Conservation (phyloP, 768 basidiomycete genomes). For the Lactarius evosmus region DNA sequence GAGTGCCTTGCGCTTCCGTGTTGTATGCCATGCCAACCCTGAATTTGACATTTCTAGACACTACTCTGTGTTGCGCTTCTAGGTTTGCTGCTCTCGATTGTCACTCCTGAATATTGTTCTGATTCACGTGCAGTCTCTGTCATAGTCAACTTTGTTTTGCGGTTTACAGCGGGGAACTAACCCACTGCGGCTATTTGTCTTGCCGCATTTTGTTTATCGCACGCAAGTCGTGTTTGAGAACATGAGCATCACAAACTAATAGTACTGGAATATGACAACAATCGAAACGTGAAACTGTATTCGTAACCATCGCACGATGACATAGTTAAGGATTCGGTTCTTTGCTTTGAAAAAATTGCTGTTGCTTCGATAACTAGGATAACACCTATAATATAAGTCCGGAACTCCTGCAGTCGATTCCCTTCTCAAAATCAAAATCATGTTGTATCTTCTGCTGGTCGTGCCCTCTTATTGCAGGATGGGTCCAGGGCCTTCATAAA, state of each 20-base stretch:
- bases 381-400: background rate
- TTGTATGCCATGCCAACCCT: constrained; percentile 11
- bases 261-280: background rate
- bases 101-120: constrained; percentile 15
- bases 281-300: constrained; percentile 9
- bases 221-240: background rate
- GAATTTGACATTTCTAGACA: constrained; percentile 47
- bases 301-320: constrained; percentile 11
- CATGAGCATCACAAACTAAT: constrained; percentile 4
- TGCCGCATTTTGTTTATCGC: background rate
- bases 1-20: constrained; percentile 38
- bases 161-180: constrained; percentile 51
- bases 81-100: constrained; percentile 42
- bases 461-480: background rate
- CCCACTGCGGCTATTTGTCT: background rate
- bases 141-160: constrained; percentile 79
- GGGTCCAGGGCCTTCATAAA: background rate
- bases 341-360: background rate
- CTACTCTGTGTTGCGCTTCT: constrained; percentile 80
- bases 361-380: background rate
- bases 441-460: background rate
- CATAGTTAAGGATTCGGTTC: constrained; percentile 2
- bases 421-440: background rate
- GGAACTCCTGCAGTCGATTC: background rate
- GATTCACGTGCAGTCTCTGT: constrained; percentile 60